Evolutionary conservation across 2,329 filamentous ascomycete genomes (phyloP), one percentile per base, ranked within the genome.

Genomic region (Proliferodiscus dingleyae): DNA sequence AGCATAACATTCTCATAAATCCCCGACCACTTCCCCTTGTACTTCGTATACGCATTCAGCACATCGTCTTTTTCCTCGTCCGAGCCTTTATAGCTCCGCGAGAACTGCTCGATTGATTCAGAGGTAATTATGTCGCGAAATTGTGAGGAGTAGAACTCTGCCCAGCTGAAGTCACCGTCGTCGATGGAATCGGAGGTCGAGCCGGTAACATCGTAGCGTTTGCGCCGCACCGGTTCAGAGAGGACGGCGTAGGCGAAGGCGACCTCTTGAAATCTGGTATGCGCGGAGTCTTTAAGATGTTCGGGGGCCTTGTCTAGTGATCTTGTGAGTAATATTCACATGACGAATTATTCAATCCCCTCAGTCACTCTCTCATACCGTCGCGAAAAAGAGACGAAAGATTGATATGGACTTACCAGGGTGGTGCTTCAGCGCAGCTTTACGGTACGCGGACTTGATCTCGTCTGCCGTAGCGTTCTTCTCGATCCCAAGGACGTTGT

Each of bases 221-320:
- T 81, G 56, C 93, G 86, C 43, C 93, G 81, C 16, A 75, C 74
- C 18, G 85, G 75, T 57, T 96, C 88, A 24, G 88, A 95, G 28
- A 98, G 85, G 40, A 98, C 80, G 26, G 89, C 91, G 63, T 97
- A 95, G 42, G 93, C 91, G 61, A 96, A 91, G 19, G 91, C 91
- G 57, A 98, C 82, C 57, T 85, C 75, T 67, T 98, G 93, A 66
- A 98, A 98, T 43, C 78, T 84, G 50, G 75, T 73, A 58, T 95
- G 84, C 2, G 93, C 91, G 33, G 76, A 70, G 21, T 82, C 75
- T 61, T 88, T 89, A 42, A 83, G 70, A 18, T 81, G 74, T 1
- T 78, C 72, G 13, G 79, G 56, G 3, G 82, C 87, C 71, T 95
- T 95, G 75, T 95, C 89, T 85, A 47, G 21, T 34, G n/a, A 11